Conservation (phyloP, 208 protist genomes). For the Leishmania martiniquensis region DNA sequence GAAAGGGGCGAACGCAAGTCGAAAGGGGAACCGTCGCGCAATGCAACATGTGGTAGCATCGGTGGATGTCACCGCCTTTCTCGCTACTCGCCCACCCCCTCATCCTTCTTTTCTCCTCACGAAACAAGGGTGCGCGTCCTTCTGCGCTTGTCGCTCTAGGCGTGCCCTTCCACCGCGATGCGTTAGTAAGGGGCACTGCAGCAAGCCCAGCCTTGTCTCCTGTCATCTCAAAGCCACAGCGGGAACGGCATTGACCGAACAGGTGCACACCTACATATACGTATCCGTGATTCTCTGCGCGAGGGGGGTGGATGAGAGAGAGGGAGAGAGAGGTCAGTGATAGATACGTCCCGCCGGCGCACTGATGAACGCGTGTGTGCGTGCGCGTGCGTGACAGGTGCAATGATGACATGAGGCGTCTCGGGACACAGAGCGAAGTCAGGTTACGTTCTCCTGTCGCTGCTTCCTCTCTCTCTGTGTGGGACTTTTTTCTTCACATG, state of each 20-base stretch:
- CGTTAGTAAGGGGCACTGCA: too few species aligned
- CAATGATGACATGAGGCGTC: too few species aligned
- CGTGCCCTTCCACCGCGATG: too few species aligned
- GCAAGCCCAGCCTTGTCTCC: too few species aligned
- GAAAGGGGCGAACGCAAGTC: background rate
- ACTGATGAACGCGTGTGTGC: background rate
- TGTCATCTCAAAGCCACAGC: background rate
- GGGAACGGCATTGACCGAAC: background rate
- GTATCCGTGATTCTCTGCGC: background rate
- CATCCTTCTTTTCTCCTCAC: background rate
- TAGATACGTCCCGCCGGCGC: background rate
- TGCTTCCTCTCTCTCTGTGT: background rate
- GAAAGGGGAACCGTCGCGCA: background rate
- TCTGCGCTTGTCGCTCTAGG: background rate
- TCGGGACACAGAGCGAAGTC: too few species aligned
- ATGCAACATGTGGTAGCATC: background rate
- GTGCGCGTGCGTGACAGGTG: background rate
- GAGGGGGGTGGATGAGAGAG: background rate
- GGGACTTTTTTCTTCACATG: background rate
- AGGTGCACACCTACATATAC: background rate
- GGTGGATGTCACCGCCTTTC: background rate
- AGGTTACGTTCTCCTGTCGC: background rate
- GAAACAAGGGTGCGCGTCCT: background rate
- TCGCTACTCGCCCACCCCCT: too few species aligned
- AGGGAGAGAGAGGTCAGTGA: background rate